phyloP scores from a whole-genome alignment of 352 stramenopile species.

The Sclerospora graminicola region DNA sequence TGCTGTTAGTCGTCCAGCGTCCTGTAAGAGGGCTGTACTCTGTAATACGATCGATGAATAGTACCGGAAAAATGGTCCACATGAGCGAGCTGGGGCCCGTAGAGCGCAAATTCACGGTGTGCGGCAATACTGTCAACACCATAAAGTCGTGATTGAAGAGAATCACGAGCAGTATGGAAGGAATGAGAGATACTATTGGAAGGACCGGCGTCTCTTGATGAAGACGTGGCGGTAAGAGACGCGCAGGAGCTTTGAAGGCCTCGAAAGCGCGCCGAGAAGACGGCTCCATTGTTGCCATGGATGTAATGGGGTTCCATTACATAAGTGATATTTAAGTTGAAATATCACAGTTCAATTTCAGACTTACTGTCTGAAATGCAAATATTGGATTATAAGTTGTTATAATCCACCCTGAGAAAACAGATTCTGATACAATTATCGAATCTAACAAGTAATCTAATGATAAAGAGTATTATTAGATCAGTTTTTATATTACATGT shows the following conservation, averaged over 20 bases:
- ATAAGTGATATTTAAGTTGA: too few relatives aligned
- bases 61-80: constrained; percentile 13
- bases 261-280: constrained; percentile 2
- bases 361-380: too few relatives aligned
- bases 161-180: background rate
- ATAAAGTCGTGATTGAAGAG: constrained; percentile 12
- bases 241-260: background rate
- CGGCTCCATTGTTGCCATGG: background rate
- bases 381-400: too few relatives aligned
- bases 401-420: too few relatives aligned
- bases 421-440: too few relatives aligned
- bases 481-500: too few relatives aligned
- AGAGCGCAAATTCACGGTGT: constrained; percentile 38
- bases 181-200: background rate
- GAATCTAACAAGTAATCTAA: too few relatives aligned
- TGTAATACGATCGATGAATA: constrained; percentile 14
- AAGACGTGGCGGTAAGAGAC: background rate
- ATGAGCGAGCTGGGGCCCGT: constrained; percentile 34
- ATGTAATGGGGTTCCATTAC: too few relatives aligned
- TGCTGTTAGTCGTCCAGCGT: constrained; percentile 37
- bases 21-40: constrained; percentile 48
- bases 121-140: constrained; percentile 15
- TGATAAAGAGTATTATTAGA: too few relatives aligned
- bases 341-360: too few relatives aligned
- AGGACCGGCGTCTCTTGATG: background rate